These are phyloP conservation scores for Kingdonia uniflora DNA, from an alignment of 164 flowering plant genomes.

Conservation along the genomic window DNA sequence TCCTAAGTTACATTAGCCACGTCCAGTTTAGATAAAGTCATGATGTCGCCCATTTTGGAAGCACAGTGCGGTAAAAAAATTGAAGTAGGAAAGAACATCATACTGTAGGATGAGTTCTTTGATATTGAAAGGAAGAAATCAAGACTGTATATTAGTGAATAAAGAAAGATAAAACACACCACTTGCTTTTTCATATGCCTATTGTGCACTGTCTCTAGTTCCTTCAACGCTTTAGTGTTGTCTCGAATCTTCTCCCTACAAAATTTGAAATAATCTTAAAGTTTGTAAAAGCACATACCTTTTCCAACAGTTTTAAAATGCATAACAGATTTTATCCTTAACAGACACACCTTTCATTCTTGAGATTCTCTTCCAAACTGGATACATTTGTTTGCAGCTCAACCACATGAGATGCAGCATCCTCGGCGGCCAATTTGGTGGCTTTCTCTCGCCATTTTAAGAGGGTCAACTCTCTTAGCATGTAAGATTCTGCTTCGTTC, in stretches of 20 bases:
- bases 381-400: constrained; percentile 49
- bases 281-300: too few relatives aligned
- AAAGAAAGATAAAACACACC: constrained; percentile 25
- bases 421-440: constrained; percentile 65
- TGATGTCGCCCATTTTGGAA: too few relatives aligned
- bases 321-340: too few relatives aligned
- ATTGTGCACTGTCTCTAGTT: constrained; percentile 65
- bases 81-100: too few relatives aligned
- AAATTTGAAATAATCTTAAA: background rate
- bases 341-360: constrained; percentile 48
- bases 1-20: constrained; percentile 32
- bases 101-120: too few relatives aligned
- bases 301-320: too few relatives aligned
- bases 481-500: constrained; percentile 91
- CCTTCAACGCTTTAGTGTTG: constrained; percentile 48
- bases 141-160: too few relatives aligned
- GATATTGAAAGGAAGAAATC: too few relatives aligned
- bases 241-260: constrained; percentile 72
- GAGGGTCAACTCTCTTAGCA: constrained; percentile 77
- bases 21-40: background rate
- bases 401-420: constrained; percentile 34
- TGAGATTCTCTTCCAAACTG: constrained; percentile 53
- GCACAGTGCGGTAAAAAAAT: too few relatives aligned
- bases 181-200: constrained; percentile 64
- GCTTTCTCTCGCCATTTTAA: constrained; percentile 95